Percentiles rank a stretch among this genome's conserved stretches.
These are phyloP conservation scores for Fusarium robinianum DNA, from an alignment of 2,329 filamentous ascomycete genomes.

Conservation along the genomic window DNA sequence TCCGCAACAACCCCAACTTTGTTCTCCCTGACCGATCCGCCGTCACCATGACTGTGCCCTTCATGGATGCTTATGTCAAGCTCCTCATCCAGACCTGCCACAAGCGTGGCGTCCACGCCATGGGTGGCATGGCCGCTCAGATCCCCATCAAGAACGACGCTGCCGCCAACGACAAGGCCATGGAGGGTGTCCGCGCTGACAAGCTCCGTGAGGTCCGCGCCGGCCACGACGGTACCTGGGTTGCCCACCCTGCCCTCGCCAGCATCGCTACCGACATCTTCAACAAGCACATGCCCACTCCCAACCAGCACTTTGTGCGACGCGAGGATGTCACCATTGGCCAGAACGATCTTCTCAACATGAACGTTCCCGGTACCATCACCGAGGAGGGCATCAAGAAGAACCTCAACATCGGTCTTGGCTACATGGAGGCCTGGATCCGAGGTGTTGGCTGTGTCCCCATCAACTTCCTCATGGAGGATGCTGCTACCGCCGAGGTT, in stretches of 20 bases:
- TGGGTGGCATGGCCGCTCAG: conserved; percentile 98
- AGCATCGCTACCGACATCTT: conserved; percentile 88
- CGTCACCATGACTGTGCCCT: conserved; percentile 97
- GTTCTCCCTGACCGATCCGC: conserved; percentile 87
- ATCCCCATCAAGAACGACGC: conserved; percentile 98
- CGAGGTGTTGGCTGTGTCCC: conserved; percentile 94
- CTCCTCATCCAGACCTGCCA: conserved; percentile 98
- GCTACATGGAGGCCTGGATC: conserved; percentile 99
- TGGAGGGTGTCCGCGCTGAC: conserved; percentile 90
- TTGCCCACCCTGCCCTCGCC: conserved; percentile 92
- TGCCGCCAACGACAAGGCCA: conserved; percentile 88
- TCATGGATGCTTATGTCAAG: conserved; percentile 97
- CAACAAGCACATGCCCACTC: conserved; percentile 98
- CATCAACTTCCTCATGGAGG: conserved; percentile 98
- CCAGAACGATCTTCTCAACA: conserved; percentile 92
- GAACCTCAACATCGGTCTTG: conserved; percentile 95
- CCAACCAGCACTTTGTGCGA: conserved; percentile 91
- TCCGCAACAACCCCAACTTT: conserved; percentile 92
- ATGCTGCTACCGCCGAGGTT: conserved; percentile 95
- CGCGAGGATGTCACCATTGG: conserved; percentile 87
- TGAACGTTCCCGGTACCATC: conserved; percentile 91
- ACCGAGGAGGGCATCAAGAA: conserved; percentile 96
- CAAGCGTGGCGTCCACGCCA: conserved; percentile 93
- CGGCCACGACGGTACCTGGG: conserved; percentile 96
- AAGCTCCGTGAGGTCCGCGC: conserved; percentile 95